Evolutionary conservation across 306 rosid genomes (phyloP).

Genomic region (Quercus dentata): DNA sequence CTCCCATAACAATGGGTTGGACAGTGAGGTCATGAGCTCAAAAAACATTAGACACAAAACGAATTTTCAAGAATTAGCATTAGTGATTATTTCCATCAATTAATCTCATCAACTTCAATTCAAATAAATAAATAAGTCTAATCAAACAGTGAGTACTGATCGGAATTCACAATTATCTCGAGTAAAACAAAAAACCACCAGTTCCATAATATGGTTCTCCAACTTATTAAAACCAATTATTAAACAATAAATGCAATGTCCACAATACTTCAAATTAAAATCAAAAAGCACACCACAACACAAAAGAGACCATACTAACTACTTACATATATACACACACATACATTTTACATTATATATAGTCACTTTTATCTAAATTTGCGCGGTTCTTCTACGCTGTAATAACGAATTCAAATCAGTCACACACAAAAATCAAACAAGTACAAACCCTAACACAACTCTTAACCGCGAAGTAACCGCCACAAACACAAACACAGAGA

Average conservation of each 20-base stretch:
- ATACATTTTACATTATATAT: not conserved
- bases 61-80: not conserved
- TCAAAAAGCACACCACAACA: not conserved
- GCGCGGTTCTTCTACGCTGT: not conserved
- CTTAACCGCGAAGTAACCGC: not conserved
- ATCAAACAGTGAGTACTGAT: not conserved
- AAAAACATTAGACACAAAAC: not conserved
- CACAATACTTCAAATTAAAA: not conserved
- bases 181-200: not conserved
- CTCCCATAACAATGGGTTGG: too few relatives aligned
- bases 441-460: too few relatives aligned
- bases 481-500: not conserved
- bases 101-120: not conserved
- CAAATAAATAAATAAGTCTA: not conserved
- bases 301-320: too few relatives aligned
- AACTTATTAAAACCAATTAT: not conserved
- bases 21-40: too few relatives aligned
- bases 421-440: not conserved
- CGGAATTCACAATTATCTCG: not conserved
- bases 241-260: not conserved
- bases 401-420: slow-evolving; percentile 1
- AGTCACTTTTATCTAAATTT: not conserved
- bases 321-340: too few relatives aligned
- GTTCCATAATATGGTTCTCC: not conserved
- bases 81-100: not conserved